A percentile compares a stretch with the other conserved stretches of the same genome.
Conservation (phyloP, 1,284 basidiomycete genomes). For the Ustilago cynodontis region DNA sequence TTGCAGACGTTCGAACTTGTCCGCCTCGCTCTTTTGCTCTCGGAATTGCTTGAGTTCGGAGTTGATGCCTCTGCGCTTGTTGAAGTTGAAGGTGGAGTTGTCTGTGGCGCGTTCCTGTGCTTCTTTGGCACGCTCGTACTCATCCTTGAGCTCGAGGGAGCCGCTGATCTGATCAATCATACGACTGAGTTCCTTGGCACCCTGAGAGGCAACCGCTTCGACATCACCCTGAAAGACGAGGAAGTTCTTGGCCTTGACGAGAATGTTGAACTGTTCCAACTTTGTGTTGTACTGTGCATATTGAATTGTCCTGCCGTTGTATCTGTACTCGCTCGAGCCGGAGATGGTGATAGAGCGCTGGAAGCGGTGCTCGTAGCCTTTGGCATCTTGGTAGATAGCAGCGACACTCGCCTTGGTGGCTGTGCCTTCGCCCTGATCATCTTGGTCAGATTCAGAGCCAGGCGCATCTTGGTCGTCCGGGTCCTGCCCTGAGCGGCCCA, state of each 20-base stretch:
- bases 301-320: conserved; percentile 60
- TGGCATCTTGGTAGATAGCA: conserved; percentile 85
- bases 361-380: conserved; percentile 86
- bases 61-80: conserved; percentile 89
- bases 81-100: conserved; percentile 91
- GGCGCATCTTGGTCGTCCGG: conserved; percentile 60
- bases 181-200: conserved; percentile 86
- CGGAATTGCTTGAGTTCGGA: conserved; percentile 97
- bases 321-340: conserved; percentile 76
- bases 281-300: conserved; percentile 61
- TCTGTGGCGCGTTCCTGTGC: conserved; percentile 91
- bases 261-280: conserved; percentile 78
- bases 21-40: conserved; percentile 94
- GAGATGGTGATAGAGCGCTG: conserved; percentile 85
- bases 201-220: conserved; percentile 96
- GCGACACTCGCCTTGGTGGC: conserved; percentile 94
- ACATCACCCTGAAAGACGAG: conserved; percentile 98
- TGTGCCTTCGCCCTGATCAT: conserved; percentile 79
- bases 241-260: conserved; percentile 99
- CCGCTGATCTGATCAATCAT: conserved; percentile 91
- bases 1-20: conserved; percentile 84
- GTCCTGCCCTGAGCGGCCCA: conserved; percentile 72
- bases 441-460: conserved; percentile 69
- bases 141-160: conserved; percentile 82
- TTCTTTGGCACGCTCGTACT: conserved; percentile 89